A percentile compares a stretch with the other conserved stretches of the same genome.
Conservation (phyloP, 805 yeast genomes). For the Candida ficus region DNA sequence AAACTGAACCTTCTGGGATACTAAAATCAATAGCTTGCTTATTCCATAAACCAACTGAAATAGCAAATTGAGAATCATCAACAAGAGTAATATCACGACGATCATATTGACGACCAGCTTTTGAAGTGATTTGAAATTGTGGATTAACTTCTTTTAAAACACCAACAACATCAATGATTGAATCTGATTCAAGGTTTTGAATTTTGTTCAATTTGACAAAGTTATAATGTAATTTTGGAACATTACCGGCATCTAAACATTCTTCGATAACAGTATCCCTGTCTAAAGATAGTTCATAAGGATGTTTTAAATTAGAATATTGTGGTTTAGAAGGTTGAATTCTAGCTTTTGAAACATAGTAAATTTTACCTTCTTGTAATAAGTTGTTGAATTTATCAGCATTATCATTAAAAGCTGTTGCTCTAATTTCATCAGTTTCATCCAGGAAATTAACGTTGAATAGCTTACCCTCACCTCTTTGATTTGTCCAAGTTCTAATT, state of each 20-base stretch:
- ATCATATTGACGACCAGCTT: slow-evolving; percentile 87
- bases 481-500: slow-evolving; percentile 81
- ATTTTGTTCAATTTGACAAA: slow-evolving; percentile 67
- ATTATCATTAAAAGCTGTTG: slow-evolving; percentile 86
- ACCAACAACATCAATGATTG: slow-evolving; percentile 83
- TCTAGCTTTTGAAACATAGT: slow-evolving; percentile 75
- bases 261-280: slow-evolving; percentile 73
- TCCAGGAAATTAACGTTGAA: slow-evolving; percentile 86
- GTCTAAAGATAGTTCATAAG: slow-evolving; percentile 81
- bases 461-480: slow-evolving; percentile 83
- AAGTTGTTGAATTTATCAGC: slow-evolving; percentile 75
- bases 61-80: slow-evolving; percentile 74
- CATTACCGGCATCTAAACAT: slow-evolving; percentile 54
- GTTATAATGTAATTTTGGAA: slow-evolving; percentile 76
- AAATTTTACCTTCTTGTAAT: slow-evolving; percentile 85
- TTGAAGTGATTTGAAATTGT: slow-evolving; percentile 73
- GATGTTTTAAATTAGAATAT: slow-evolving; percentile 78
- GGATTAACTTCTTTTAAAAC: slow-evolving; percentile 75
- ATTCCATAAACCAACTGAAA: slow-evolving; percentile 87
- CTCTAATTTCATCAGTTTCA: slow-evolving; percentile 93
- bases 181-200: slow-evolving; percentile 61
- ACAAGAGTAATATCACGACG: slow-evolving; percentile 86
- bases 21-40: slow-evolving; percentile 75
- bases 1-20: slow-evolving; percentile 71
- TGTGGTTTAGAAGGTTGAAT: slow-evolving; percentile 81